phyloP scores from a whole-genome alignment of 2,329 filamentous ascomycete genomes.

The Neocucurbitaria cava region DNA sequence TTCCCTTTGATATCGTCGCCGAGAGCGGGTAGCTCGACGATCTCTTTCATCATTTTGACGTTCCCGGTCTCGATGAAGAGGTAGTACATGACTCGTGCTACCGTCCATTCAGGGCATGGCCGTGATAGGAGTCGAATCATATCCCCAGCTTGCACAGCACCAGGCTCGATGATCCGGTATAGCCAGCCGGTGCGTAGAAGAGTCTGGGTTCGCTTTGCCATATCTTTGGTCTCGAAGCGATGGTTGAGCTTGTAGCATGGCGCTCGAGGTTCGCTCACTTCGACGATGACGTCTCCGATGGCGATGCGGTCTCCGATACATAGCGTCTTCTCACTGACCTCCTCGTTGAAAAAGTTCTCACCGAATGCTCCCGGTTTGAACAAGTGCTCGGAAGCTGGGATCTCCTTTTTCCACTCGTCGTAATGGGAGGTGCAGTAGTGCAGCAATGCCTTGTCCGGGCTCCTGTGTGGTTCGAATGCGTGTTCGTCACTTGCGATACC shows the following conservation, averaged over 20 bases:
- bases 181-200: conserved; percentile 70
- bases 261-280: conserved; percentile 67
- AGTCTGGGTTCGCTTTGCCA: conserved; percentile 65
- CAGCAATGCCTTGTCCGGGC: conserved; percentile 68
- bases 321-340: conserved; percentile 69
- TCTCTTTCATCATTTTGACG: conserved; percentile 53
- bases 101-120: conserved; percentile 65
- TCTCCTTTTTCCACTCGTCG: conserved; percentile 59
- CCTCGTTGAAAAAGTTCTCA: conserved; percentile 66
- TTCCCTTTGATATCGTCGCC: conserved; percentile 58
- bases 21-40: conserved; percentile 55
- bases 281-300: conserved; percentile 60
- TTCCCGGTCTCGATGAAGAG: conserved; percentile 63
- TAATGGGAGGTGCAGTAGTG: conserved; percentile 69
- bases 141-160: conserved; percentile 63
- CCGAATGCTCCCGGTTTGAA: conserved; percentile 68
- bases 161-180: conserved; percentile 66
- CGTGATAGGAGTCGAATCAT: conserved; percentile 63
- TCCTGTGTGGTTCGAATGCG: conserved; percentile 67
- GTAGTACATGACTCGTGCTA: conserved; percentile 69
- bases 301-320: conserved; percentile 69
- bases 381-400: conserved; percentile 58
- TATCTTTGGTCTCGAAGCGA: conserved; percentile 68
- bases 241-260: conserved; percentile 75
- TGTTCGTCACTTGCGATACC: conserved; percentile 69